Evolutionary conservation across 257 asterid genomes (phyloP).

Genomic region (Verbena officinalis): DNA sequence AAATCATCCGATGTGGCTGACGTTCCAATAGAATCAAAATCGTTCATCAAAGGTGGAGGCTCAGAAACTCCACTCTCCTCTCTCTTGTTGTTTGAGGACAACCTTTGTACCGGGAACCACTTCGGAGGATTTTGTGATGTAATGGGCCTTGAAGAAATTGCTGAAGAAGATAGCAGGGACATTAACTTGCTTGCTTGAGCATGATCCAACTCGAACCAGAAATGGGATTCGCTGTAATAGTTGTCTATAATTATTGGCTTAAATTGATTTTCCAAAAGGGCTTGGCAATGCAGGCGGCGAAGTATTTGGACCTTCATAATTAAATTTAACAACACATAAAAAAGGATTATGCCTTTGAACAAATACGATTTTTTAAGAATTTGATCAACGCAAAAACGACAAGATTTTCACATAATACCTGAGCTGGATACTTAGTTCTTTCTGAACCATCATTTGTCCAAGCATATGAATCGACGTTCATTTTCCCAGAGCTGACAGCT

Average conservation of each 20-base stretch:
- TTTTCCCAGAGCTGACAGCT: conserved; percentile 80
- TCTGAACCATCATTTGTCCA: conserved; percentile 84
- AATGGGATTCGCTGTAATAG: conserved; percentile 54
- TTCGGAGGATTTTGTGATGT: conserved; percentile 32
- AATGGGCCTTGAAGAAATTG: conserved; percentile 46
- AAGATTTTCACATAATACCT: conserved; percentile 48
- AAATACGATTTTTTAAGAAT: conserved; percentile 12
- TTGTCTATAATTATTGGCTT: conserved; percentile 75
- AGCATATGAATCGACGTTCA: conserved; percentile 80
- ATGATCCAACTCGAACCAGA: conserved; percentile 91
- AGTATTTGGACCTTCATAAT: conserved; percentile 67
- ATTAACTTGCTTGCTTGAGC: conserved; percentile 67
- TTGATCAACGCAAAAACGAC: conserved; percentile 24
- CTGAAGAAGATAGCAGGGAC: conserved; percentile 52
- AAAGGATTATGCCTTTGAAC: conserved; percentile 16
- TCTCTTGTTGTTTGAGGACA: conserved; percentile 38
- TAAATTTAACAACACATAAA: conserved; percentile 27
- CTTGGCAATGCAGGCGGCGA: conserved; percentile 55
- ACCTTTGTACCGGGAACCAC: conserved; percentile 20
- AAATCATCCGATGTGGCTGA: conserved; percentile 37
- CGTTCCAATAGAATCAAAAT: conserved; percentile 37
- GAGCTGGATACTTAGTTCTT: conserved; percentile 76
- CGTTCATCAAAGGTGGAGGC: conserved; percentile 34
- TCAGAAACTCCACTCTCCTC: conserved; percentile 38
- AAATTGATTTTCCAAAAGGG: conserved; percentile 60